Conservation (phyloP, 768 basidiomycete species). For the Lactarius akahatsu region DNA sequence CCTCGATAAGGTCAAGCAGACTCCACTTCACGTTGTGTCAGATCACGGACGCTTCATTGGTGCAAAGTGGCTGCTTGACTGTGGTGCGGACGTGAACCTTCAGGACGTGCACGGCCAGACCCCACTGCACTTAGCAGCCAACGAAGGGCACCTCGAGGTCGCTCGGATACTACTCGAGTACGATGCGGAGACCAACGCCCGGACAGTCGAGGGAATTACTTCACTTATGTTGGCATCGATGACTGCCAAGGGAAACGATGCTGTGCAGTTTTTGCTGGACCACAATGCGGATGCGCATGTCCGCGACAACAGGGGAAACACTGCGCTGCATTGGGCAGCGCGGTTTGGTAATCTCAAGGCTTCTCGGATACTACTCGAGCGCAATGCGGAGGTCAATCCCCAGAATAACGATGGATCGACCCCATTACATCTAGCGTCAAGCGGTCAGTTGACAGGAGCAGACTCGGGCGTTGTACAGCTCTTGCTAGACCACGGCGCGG, state of each 20-base stretch:
- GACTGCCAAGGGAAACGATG: background rate
- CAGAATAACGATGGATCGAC: background rate
- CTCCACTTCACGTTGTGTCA: background rate
- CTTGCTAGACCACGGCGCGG: background rate
- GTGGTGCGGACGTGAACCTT: too few species aligned
- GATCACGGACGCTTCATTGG: background rate
- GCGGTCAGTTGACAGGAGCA: rapidly evolving
- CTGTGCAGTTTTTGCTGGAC: background rate
- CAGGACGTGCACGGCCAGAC: background rate
- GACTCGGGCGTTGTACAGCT: background rate
- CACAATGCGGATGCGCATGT: background rate
- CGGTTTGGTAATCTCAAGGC: rapidly evolving
- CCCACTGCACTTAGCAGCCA: background rate
- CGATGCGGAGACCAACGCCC: background rate
- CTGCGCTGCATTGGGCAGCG: background rate
- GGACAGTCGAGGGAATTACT: rapidly evolving
- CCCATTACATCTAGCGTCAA: background rate
- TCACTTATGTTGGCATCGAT: background rate
- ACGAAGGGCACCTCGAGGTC: background rate
- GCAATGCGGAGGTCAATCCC: background rate
- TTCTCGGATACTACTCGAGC: background rate
- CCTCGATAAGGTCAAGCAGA: background rate
- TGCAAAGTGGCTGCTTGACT: background rate
- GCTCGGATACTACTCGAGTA: background rate
- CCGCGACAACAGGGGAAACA: background rate